Evolutionary conservation across 768 basidiomycete genomes (phyloP).

Genomic region (Boletus rufocinnamomeus): DNA sequence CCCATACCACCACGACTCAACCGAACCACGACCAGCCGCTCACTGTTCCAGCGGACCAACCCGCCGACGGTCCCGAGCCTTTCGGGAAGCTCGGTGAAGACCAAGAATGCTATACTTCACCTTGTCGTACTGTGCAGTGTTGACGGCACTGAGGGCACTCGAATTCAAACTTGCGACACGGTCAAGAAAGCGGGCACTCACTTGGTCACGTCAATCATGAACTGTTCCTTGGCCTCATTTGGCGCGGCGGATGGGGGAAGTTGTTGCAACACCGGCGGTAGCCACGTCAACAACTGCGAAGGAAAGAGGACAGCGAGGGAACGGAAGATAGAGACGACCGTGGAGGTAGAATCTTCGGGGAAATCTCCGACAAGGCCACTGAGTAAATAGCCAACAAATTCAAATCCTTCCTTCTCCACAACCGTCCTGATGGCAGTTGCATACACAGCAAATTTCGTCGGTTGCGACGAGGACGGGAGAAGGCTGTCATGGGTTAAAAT

Average conservation of each 20-base stretch:
- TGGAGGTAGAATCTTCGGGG: constrained; percentile 77
- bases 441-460: constrained; percentile 64
- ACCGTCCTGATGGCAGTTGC: constrained; percentile 60
- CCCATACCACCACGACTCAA: constrained; percentile 9
- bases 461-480: constrained; percentile 45
- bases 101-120: constrained; percentile 76
- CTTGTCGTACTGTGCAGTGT: constrained; percentile 68
- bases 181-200: constrained; percentile 41
- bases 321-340: constrained; percentile 78
- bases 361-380: constrained; percentile 84
- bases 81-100: constrained; percentile 73
- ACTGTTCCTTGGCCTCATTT: constrained; percentile 64
- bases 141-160: constrained; percentile 54
- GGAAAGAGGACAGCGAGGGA: constrained; percentile 68
- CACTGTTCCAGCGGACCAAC: constrained; percentile 33
- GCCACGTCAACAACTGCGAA: constrained; percentile 66
- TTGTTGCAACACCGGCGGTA: constrained; percentile 69
- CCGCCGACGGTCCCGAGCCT: constrained; percentile 65
- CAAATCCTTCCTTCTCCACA: constrained; percentile 70
- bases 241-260: constrained; percentile 64
- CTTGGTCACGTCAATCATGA: constrained; percentile 74
- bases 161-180: not conserved
- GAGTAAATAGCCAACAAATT: constrained; percentile 68
- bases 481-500: constrained; percentile 79
- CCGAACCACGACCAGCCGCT: too few species aligned